Evolutionary conservation across 768 basidiomycete species (phyloP).

Genomic region (Tricholoma sp.): DNA sequence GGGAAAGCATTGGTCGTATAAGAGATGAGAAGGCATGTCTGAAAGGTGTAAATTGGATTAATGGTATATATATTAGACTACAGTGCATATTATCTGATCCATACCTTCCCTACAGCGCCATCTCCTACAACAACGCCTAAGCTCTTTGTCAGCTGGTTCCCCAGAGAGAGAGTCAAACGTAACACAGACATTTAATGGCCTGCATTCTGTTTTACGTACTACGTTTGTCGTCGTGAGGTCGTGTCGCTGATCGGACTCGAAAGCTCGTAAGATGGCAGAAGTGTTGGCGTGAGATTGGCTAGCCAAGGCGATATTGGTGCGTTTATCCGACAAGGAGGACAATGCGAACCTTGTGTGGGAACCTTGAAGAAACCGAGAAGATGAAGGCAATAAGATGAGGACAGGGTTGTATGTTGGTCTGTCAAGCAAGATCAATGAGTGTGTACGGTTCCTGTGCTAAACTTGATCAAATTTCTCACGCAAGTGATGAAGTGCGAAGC

Average conservation of each 20-base stretch:
- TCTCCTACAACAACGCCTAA: slow-evolving; percentile 97
- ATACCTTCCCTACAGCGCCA: slow-evolving; percentile 96
- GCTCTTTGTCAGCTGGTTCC: slow-evolving; percentile 26
- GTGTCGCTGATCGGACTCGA: slow-evolving; percentile 19
- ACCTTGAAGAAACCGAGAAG: slow-evolving; percentile 11
- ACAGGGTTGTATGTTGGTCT: slow-evolving; percentile 18
- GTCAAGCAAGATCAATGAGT: slow-evolving; percentile 15
- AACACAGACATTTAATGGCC: slow-evolving; percentile 78
- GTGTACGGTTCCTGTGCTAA: slow-evolving; percentile 13
- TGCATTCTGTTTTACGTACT: slow-evolving; percentile 54
- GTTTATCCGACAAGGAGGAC: not conserved
- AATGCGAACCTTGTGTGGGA: slow-evolving; percentile 12
- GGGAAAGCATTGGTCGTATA: slow-evolving; percentile 99
- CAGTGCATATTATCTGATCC: slow-evolving; percentile 17
- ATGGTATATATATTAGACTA: not conserved
- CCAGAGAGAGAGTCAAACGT: slow-evolving; percentile 6
- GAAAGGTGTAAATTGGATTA: slow-evolving; percentile 6
- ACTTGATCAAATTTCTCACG: slow-evolving; percentile 22
- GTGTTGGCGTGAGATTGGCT: not conserved
- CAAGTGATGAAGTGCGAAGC: slow-evolving; percentile 10
- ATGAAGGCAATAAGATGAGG: slow-evolving; percentile 8
- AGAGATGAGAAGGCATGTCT: slow-evolving; percentile 99
- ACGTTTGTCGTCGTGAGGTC: slow-evolving; percentile 16
- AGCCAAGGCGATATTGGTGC: not conserved
- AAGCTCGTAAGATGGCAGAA: slow-evolving; percentile 2